These are phyloP conservation scores for Tolypocladium ovalisporum DNA, from an alignment of 2,329 filamentous ascomycete species.

Conservation along the genomic window DNA sequence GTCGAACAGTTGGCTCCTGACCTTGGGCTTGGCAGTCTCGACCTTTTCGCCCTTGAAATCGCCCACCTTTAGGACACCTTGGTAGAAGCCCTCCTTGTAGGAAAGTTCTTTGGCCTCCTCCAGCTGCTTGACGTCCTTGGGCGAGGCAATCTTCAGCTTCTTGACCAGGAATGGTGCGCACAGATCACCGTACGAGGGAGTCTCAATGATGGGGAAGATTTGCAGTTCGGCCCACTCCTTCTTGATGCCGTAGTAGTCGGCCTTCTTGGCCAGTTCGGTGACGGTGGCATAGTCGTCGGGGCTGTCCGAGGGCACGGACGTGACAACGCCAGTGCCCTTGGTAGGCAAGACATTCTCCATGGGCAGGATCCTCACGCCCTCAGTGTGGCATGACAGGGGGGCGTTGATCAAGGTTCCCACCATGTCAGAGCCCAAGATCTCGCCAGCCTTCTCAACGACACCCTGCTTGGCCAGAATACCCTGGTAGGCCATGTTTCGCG, in stretches of 20 bases:
- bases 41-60: slow-evolving; percentile 84
- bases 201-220: slow-evolving; percentile 80
- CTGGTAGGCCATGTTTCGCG: slow-evolving; percentile 95
- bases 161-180: slow-evolving; percentile 77
- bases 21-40: slow-evolving; percentile 75
- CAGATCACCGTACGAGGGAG: slow-evolving; percentile 76
- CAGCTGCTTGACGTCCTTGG: slow-evolving; percentile 83
- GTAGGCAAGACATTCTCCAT: slow-evolving; percentile 90
- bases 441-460: slow-evolving; percentile 61
- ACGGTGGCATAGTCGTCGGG: slow-evolving; percentile 88
- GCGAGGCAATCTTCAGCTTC: slow-evolving; percentile 90
- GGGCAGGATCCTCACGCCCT: slow-evolving; percentile 78
- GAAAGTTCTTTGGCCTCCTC: slow-evolving; percentile 91
- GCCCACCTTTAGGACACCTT: slow-evolving; percentile 79
- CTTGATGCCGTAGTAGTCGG: slow-evolving; percentile 91
- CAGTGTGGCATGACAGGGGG: slow-evolving; percentile 74
- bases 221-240: slow-evolving; percentile 94
- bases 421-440: slow-evolving; percentile 67
- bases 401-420: slow-evolving; percentile 85
- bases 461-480: slow-evolving; percentile 71
- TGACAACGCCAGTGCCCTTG: slow-evolving; percentile 95
- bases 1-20: slow-evolving; percentile 67
- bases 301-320: slow-evolving; percentile 89
- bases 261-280: slow-evolving; percentile 82
- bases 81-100: slow-evolving; percentile 97